These are phyloP conservation scores for Orbilia quercus DNA, from an alignment of 2,329 filamentous ascomycete genomes.

Conservation along the genomic window DNA sequence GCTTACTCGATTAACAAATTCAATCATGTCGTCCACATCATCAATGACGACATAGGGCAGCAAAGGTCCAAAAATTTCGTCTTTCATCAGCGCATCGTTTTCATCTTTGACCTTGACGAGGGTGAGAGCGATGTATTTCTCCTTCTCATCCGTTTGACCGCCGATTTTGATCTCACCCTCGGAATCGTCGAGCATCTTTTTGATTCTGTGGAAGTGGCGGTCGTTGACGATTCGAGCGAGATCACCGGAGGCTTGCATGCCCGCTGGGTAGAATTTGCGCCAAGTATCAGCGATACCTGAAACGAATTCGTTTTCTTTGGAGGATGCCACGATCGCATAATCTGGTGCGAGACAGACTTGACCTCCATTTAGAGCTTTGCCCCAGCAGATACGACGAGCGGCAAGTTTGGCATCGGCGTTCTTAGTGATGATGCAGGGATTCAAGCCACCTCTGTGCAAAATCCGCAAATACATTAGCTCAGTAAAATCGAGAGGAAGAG, in stretches of 20 bases:
- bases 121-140: conserved; percentile 89
- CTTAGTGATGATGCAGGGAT: conserved; percentile 91
- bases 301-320: conserved; percentile 71
- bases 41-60: conserved; percentile 72
- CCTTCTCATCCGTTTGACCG: conserved; percentile 80
- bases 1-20: conserved; percentile 81
- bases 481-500: not conserved
- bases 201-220: conserved; percentile 81
- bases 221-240: conserved; percentile 83
- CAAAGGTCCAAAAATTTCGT: conserved; percentile 95
- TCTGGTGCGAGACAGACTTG: conserved; percentile 95
- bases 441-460: conserved; percentile 74
- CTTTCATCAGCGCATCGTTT: conserved; percentile 79
- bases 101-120: conserved; percentile 82
- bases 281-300: conserved; percentile 77
- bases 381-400: conserved; percentile 86
- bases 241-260: conserved; percentile 80
- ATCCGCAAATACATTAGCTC: conserved; percentile 6
- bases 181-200: conserved; percentile 87
- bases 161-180: conserved; percentile 87
- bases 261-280: conserved; percentile 84
- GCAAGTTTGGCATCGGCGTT: conserved; percentile 82
- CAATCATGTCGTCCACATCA: conserved; percentile 85
- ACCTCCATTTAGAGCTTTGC: conserved; percentile 85
- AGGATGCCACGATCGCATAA: conserved; percentile 82